Percentiles rank a stretch among this genome's conserved stretches.
These are phyloP conservation scores for Metarhizium rileyi DNA, from an alignment of 2,329 filamentous ascomycete species.

Conservation along the genomic window DNA sequence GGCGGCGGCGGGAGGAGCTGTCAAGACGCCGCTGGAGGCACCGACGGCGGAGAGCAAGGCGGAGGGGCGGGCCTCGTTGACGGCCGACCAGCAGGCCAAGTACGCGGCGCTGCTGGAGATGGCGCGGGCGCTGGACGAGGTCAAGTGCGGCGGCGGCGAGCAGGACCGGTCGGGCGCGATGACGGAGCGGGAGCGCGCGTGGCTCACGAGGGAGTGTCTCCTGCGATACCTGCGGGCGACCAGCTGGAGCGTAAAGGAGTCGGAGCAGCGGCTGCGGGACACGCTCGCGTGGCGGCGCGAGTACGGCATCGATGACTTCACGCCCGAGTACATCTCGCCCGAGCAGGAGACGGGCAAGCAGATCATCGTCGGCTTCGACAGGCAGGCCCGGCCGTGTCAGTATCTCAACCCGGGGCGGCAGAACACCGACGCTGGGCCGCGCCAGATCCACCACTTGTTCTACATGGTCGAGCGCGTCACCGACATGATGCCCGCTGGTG, in stretches of 20 bases:
- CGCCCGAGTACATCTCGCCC: conserved; percentile 76
- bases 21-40: conserved; percentile 46
- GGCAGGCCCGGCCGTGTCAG: conserved; percentile 73
- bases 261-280: conserved; percentile 67
- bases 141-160: conserved; percentile 39
- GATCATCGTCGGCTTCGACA: conserved; percentile 79
- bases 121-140: conserved; percentile 60
- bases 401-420: conserved; percentile 85
- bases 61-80: conserved; percentile 50
- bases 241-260: conserved; percentile 73
- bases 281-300: conserved; percentile 86
- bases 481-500: conserved; percentile 76
- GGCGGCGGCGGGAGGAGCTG: conserved; percentile 8
- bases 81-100: conserved; percentile 68
- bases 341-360: conserved; percentile 98
- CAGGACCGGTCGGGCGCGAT: conserved; percentile 54
- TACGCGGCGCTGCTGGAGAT: conserved; percentile 67
- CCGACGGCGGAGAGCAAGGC: conserved; percentile 51
- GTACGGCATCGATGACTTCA: conserved; percentile 72
- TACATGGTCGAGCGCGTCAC: conserved; percentile 91
- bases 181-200: conserved; percentile 73
- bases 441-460: conserved; percentile 87
- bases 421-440: conserved; percentile 78
- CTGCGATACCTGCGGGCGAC: conserved; percentile 88
- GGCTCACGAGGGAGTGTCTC: conserved; percentile 85